Evolutionary conservation across 352 stramenopile species (phyloP), one percentile per base, ranked within the genome.

Genomic region (Pythium guiyangense): DNA sequence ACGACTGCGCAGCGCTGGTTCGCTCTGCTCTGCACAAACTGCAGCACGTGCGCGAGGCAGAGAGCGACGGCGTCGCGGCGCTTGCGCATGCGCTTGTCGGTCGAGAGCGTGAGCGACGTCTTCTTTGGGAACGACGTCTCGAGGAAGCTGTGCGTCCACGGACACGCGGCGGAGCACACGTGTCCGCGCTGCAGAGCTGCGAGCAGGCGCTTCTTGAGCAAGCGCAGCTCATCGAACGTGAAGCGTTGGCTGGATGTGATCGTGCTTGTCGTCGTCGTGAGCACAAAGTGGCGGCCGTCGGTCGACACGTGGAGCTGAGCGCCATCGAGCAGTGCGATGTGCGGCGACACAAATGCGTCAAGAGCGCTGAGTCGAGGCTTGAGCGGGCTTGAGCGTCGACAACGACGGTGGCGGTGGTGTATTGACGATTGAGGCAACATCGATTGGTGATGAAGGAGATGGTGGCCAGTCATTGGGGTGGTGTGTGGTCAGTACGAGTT

Each of bases 71-170:
- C 48, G 43, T 79, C 55, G 43, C 44, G 52, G 34, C 59, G 63
- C 39, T 68, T 37, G 14, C 14, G 14, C 8, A 44, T 18, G 8
- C 40, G 17, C 40, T 45, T 45, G 15, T 10, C 14, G 40, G 14
- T 9, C 40, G 4, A 20, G 17, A 25, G 40, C 40, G 12, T 48
- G 8, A 48, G n/a, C 20, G 43, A 15, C 37, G 37, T 60, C 15
- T 55, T 57, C 54, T 69, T 77, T n/a, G 72, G 72, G 48, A 79
- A 82, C 42, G 77, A 70, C 39, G 66, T 67, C 52, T 70, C 74
- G 17, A 82, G 54, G 25, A 79, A 68, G 4, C 53, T 63, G 46
- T 74, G 67, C 6, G 79, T 44, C 70, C 70, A 79, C 52, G 67
- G 70, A 42, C 73, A 79, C 54, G 77, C 73, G 37, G 68, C 70